Percentiles rank a stretch among this genome's conserved stretches.
Conservation (phyloP, 2,329 filamentous ascomycete species). For the Fusarium liriodendri region DNA sequence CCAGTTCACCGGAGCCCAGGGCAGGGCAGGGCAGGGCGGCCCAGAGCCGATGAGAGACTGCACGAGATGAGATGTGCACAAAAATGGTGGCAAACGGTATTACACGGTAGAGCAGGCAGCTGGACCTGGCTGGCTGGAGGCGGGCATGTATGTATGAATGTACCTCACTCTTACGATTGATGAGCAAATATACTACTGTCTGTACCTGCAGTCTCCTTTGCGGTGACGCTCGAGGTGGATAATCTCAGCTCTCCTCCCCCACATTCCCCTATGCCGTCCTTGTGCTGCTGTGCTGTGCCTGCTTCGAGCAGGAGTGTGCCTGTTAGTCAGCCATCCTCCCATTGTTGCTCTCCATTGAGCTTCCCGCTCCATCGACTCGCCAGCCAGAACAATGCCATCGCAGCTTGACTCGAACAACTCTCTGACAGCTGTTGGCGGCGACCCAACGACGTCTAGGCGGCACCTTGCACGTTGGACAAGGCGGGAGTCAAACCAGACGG, state of each 20-base stretch:
- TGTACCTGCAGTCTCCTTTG: constrained; percentile 3
- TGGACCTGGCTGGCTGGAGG: not conserved
- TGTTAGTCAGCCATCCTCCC: not conserved
- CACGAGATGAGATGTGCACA: not conserved
- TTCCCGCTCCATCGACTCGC: not conserved
- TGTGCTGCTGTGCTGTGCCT: not conserved
- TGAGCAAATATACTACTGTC: not conserved
- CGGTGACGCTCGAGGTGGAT: not conserved
- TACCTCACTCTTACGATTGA: not conserved
- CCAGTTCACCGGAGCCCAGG: constrained; percentile 20
- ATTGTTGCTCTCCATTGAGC: not conserved
- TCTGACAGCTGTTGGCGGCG: constrained; percentile 26
- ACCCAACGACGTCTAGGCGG: constrained; percentile 15
- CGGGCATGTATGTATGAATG: not conserved
- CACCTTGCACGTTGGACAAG: constrained; percentile 28
- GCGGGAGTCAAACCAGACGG: constrained; percentile 27
- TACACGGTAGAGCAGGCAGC: not conserved
- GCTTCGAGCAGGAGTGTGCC: not conserved
- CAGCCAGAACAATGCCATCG: constrained; percentile 5
- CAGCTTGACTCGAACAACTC: constrained; percentile 6
- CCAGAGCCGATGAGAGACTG: not conserved
- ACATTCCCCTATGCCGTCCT: not conserved
- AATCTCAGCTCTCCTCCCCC: constrained; percentile 7
- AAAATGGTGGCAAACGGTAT: not conserved
- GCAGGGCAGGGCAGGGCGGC: not conserved